Evolutionary conservation across 2,329 filamentous ascomycete genomes (phyloP).

Genomic region (Pyrenophora teres): DNA sequence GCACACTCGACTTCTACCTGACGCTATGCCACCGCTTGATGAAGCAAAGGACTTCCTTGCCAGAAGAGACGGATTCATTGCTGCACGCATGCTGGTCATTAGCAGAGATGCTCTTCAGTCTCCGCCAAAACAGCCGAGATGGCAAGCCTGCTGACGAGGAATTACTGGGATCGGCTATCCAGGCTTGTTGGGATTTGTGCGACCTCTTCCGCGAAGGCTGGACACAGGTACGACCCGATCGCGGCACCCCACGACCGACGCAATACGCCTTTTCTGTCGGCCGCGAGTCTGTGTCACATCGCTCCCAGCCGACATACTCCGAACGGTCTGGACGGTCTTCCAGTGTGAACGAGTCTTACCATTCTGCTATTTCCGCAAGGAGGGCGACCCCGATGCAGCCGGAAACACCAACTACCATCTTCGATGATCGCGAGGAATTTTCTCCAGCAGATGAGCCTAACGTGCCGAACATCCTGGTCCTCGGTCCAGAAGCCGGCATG

Average conservation of each 20-base stretch:
- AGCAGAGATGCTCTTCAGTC: slow-evolving; percentile 89
- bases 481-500: slow-evolving; percentile 68
- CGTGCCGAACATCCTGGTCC: slow-evolving; percentile 84
- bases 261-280: slow-evolving; percentile 68
- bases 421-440: slow-evolving; percentile 79
- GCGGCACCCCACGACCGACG: slow-evolving; percentile 80
- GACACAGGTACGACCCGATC: slow-evolving; percentile 84
- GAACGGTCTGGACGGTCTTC: slow-evolving; percentile 44
- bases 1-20: slow-evolving; percentile 92
- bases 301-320: slow-evolving; percentile 40
- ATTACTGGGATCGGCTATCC: slow-evolving; percentile 81
- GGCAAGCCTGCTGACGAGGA: slow-evolving; percentile 78
- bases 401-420: slow-evolving; percentile 93
- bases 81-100: slow-evolving; percentile 86
- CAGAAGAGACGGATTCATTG: slow-evolving; percentile 81
- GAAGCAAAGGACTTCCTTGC: slow-evolving; percentile 82
- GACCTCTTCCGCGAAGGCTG: slow-evolving; percentile 92
- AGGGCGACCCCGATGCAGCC: slow-evolving; percentile 55
- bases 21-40: slow-evolving; percentile 93
- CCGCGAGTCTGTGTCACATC: slow-evolving; percentile 38
- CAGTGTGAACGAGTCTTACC: slow-evolving; percentile 55
- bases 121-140: slow-evolving; percentile 80
- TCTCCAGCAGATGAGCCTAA: slow-evolving; percentile 75
- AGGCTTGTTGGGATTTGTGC: slow-evolving; percentile 93
- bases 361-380: slow-evolving; percentile 51